These are phyloP conservation scores for Cercospora nicotianae DNA, from an alignment of 2,329 filamentous ascomycete genomes.

Conservation along the genomic window DNA sequence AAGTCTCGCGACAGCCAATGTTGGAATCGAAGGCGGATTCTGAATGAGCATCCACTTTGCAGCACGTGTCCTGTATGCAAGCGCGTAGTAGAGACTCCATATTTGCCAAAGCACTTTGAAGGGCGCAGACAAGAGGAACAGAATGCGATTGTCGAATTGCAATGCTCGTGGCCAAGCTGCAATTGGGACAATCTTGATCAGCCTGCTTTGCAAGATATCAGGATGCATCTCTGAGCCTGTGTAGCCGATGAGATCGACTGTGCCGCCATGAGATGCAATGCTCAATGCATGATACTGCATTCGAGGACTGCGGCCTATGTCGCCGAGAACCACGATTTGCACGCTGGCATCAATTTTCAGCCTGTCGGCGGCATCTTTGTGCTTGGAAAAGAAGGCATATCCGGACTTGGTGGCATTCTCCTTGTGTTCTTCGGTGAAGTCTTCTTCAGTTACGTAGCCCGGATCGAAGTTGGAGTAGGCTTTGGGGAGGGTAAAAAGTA, in stretches of 20 bases:
- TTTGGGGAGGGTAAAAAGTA: slow-evolving; percentile 55
- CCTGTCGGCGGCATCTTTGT: slow-evolving; percentile 30
- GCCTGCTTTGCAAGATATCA: slow-evolving; percentile 66
- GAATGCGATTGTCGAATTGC: slow-evolving; percentile 65
- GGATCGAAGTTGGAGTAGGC: slow-evolving; percentile 49
- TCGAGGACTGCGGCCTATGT: slow-evolving; percentile 91
- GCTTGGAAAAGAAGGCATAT: slow-evolving; percentile 33
- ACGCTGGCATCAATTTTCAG: slow-evolving; percentile 53
- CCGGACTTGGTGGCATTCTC: slow-evolving; percentile 33
- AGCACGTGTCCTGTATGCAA: slow-evolving; percentile 73
- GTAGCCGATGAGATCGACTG: slow-evolving; percentile 86
- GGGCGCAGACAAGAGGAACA: slow-evolving; percentile 77
- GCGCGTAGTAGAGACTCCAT: slow-evolving; percentile 65
- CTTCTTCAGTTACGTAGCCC: slow-evolving; percentile 28
- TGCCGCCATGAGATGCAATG: slow-evolving; percentile 76
- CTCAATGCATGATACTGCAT: slow-evolving; percentile 99
- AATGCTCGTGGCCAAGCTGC: slow-evolving; percentile 66
- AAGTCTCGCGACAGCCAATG: slow-evolving; percentile 71
- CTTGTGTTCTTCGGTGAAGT: slow-evolving; percentile 34
- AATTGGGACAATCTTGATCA: slow-evolving; percentile 71
- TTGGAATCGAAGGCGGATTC: slow-evolving; percentile 94
- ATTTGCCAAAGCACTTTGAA: slow-evolving; percentile 85
- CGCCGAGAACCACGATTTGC: slow-evolving; percentile 88
- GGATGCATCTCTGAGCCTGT: slow-evolving; percentile 80
- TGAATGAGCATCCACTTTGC: slow-evolving; percentile 83